Base-by-base conservation (phyloP, 1,139 yeast genomes). In the Geotrichum citri-aurantii region DNA sequence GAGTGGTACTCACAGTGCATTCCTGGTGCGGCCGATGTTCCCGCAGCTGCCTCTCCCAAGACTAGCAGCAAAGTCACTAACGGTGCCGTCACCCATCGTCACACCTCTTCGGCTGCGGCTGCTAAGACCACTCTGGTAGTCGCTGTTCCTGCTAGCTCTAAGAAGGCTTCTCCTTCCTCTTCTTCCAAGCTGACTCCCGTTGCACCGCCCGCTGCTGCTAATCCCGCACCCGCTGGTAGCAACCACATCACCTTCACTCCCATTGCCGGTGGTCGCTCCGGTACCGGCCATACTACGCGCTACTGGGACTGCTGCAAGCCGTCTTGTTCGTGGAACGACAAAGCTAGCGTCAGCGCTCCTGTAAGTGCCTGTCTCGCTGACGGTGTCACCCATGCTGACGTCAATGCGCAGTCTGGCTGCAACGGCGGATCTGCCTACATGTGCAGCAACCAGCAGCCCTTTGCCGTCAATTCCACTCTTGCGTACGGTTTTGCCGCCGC, bases 231-330 rank as follows among this genome's bases (percentile, higher is more conserved):
- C 11, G 19, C 31, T 21, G n/a, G 37, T 21, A 5, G n/a, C 17
- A 24, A 7, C 17, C 17, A 17, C 7, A 21, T 50, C 8, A 26
- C 52, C 14, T 52, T 52, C 23, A 54, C 54, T 10, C 55, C 54
- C 21, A 54, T 59, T 42, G 17, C 54, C 24, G 61, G 62, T 44
- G 64, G 64, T 14, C 54, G 40, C 12, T 58, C 62, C 8, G 64
- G 64, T 50, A 50, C 55, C 21, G 65, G 61, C 46, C 21, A n/a
- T 7, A 62, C 65, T 19, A 62, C 65, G 3, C 52, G 65, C 29
- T 62, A 62, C 58, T 63, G 63, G 61, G 65, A 62, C 50, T 62
- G 65, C 48, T 62, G 65, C 57, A 57, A 60, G 37, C 65, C 65
- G 33, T 57, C 63, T 6, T 63, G 62, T 33, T 46, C 64, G 3